Conservation (phyloP, 768 basidiomycete species). For the Podaxis pistillaris region DNA sequence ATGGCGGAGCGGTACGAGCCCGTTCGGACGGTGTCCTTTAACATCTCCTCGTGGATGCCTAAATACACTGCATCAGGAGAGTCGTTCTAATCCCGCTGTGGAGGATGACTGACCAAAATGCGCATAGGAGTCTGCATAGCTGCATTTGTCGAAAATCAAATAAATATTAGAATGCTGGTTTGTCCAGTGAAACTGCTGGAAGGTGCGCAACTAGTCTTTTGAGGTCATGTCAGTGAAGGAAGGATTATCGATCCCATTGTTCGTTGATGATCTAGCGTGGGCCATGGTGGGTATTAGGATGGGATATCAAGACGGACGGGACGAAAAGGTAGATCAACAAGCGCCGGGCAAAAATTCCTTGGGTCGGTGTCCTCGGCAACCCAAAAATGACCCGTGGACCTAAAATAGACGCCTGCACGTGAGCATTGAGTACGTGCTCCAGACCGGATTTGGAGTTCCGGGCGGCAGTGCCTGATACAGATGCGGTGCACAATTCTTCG, state of each 20-base stretch:
- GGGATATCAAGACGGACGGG: slow-evolving; percentile 21
- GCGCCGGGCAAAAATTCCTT: slow-evolving; percentile 5
- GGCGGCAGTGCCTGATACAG: background rate
- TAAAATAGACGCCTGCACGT: slow-evolving; percentile 3
- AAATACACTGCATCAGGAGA: background rate
- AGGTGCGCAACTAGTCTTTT: slow-evolving; percentile 72
- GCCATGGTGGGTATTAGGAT: slow-evolving; percentile 21
- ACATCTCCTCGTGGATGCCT: slow-evolving; percentile 99
- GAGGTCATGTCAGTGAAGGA: slow-evolving; percentile 67
- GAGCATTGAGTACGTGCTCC: background rate
- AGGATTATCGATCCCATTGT: slow-evolving; percentile 20
- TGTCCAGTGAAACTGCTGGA: slow-evolving; percentile 26
- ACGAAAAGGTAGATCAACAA: slow-evolving; percentile 2
- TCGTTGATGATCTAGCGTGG: slow-evolving; percentile 28
- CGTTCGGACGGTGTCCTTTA: slow-evolving; percentile 95
- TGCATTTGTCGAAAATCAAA: slow-evolving; percentile 35
- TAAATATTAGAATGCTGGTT: slow-evolving; percentile 34
- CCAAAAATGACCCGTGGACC: slow-evolving; percentile 5
- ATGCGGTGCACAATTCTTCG: background rate
- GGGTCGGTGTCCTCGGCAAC: background rate
- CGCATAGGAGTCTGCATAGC: slow-evolving; percentile 95
- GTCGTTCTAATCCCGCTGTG: background rate
- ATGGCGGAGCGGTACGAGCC: slow-evolving; percentile 94
- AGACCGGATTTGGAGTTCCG: slow-evolving; percentile 10
- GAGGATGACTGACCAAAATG: slow-evolving; percentile 70